Evolutionary conservation across 2,329 filamentous ascomycete genomes (phyloP).

Genomic region (Thielaviopsis euricoi): DNA sequence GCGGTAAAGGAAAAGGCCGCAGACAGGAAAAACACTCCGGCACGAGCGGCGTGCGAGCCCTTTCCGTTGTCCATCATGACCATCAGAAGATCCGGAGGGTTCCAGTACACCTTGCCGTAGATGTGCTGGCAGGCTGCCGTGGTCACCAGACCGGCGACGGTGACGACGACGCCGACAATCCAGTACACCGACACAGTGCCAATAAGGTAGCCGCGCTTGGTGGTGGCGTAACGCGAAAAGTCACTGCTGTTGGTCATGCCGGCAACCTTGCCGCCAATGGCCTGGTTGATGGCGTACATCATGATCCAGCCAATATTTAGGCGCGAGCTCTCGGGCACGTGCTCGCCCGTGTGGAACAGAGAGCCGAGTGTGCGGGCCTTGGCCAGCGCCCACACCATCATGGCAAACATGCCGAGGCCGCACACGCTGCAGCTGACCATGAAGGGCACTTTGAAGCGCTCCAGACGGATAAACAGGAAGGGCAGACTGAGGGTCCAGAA

Average conservation of each 20-base stretch:
- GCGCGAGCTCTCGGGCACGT: constrained; percentile 12
- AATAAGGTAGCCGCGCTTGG: constrained; percentile 14
- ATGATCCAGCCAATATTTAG: constrained; percentile 17
- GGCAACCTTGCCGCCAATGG: constrained; percentile 17
- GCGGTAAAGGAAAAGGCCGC: constrained; percentile 17
- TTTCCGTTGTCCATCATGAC: constrained; percentile 17
- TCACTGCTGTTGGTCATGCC: constrained; percentile 19
- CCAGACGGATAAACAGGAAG: constrained; percentile 31
- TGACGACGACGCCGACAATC: constrained; percentile 17
- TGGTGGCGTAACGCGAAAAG: constrained; percentile 17
- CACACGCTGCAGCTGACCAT: constrained; percentile 26
- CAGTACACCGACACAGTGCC: constrained; percentile 17
- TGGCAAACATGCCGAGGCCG: constrained; percentile 28
- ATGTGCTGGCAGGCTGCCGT: constrained; percentile 17
- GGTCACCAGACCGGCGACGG: constrained; percentile 16
- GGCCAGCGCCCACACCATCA: constrained; percentile 31
- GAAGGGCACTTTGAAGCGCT: constrained; percentile 32
- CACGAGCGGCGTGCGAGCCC: constrained; percentile 14
- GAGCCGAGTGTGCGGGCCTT: constrained; percentile 27
- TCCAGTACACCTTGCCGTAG: constrained; percentile 12
- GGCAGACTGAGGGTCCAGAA: constrained; percentile 34
- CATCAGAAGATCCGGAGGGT: constrained; percentile 12
- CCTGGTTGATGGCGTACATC: constrained; percentile 19
- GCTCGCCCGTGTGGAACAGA: constrained; percentile 21
- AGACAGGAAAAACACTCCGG: constrained; percentile 17